These are phyloP conservation scores for Coprinopsis strossmayeri DNA, from an alignment of 768 basidiomycete genomes.

Conservation along the genomic window DNA sequence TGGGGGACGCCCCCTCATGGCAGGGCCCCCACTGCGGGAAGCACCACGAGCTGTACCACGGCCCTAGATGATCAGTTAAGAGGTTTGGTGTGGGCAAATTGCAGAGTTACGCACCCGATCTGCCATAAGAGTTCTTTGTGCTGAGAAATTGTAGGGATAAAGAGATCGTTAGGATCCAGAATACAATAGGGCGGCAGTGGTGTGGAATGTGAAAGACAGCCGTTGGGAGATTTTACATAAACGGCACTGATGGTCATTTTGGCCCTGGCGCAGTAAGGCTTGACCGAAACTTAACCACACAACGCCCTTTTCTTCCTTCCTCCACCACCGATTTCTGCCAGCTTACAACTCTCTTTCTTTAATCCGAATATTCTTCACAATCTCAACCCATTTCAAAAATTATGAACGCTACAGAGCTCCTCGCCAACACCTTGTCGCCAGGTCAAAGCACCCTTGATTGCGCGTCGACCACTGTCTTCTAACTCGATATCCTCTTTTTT, in stretches of 20 bases:
- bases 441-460: constrained; percentile 45
- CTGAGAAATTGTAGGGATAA: constrained; percentile 7
- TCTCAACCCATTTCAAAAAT: constrained; percentile 17
- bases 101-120: constrained; percentile 42
- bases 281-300: not conserved
- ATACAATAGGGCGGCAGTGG: too few relatives aligned
- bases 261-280: not conserved
- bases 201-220: constrained; percentile 12
- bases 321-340: constrained; percentile 9
- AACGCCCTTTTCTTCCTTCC: constrained; percentile 7
- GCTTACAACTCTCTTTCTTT: constrained; percentile 14
- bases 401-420: constrained; percentile 89
- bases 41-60: constrained; percentile 47
- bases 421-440: constrained; percentile 87
- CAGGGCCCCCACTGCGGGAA: constrained; percentile 25
- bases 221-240: constrained; percentile 13
- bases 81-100: constrained; percentile 12
- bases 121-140: constrained; percentile 35
- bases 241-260: not conserved
- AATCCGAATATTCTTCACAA: constrained; percentile 1
- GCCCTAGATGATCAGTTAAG: constrained; percentile 40
- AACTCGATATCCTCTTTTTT: constrained; percentile 17
- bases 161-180: too few relatives aligned
- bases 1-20: constrained; percentile 13
- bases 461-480: constrained; percentile 24